phyloP scores from a whole-genome alignment of 2,329 filamentous ascomycete genomes.

The Sordariomycetes sp. region DNA sequence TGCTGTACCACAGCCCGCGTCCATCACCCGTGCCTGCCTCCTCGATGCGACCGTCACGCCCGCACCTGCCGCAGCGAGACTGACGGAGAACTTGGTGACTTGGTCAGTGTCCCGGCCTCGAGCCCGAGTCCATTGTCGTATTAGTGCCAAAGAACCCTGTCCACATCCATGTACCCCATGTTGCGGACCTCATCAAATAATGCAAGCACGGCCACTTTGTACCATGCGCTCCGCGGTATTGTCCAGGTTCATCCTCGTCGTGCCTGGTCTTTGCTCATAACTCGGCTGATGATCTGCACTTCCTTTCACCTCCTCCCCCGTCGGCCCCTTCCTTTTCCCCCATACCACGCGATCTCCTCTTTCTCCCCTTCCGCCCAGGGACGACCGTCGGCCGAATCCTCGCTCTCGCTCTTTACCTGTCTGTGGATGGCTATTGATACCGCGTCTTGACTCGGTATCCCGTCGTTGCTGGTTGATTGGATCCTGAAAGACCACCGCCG shows the following conservation, averaged over 20 bases:
- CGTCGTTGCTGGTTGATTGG: neutral
- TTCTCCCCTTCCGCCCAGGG: neutral
- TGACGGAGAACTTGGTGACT: neutral
- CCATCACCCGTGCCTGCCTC: too few relatives aligned
- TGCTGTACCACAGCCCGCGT: too few relatives aligned
- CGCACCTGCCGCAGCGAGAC: too few relatives aligned
- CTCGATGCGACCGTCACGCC: too few relatives aligned
- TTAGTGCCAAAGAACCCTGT: neutral
- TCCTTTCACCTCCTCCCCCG: neutral
- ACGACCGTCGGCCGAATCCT: neutral
- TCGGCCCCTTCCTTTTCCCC: neutral
- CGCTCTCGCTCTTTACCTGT: neutral
- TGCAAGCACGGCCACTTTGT: neutral
- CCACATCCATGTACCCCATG: neutral
- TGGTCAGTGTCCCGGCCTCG: neutral
- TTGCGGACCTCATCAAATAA: neutral
- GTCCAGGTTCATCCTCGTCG: neutral
- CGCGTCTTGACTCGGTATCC: neutral
- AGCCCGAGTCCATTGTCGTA: neutral
- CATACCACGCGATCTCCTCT: neutral
- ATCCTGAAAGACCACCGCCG: neutral
- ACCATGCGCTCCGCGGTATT: neutral
- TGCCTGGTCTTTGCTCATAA: neutral
- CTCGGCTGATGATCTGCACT: neutral
- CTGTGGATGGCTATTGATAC: neutral